These are phyloP conservation scores for Metschnikowia lunata DNA, from an alignment of 805 yeast species.

Conservation along the genomic window DNA sequence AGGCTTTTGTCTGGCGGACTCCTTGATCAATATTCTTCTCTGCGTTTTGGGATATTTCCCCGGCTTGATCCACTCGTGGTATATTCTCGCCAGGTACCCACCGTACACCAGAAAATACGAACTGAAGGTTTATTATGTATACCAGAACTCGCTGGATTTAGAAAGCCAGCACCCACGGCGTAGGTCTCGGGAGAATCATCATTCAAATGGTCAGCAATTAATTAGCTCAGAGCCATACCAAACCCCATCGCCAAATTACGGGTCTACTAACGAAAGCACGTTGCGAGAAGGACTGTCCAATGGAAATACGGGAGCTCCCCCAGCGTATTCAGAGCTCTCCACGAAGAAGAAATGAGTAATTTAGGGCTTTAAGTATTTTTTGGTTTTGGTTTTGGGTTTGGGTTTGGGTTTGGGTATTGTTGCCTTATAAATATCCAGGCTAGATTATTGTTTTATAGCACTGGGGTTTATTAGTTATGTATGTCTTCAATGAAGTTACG, in stretches of 20 bases:
- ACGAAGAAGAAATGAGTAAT: slow-evolving; percentile 1
- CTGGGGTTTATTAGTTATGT: too few relatives aligned
- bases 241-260: slow-evolving; percentile 19
- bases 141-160: slow-evolving; percentile 27
- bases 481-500: too few relatives aligned
- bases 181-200: slow-evolving; percentile 10
- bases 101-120: slow-evolving; percentile 27
- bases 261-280: slow-evolving; percentile 23
- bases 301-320: slow-evolving; percentile 20
- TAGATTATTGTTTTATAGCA: too few relatives aligned
- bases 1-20: slow-evolving; percentile 56
- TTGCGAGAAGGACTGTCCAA: slow-evolving; percentile 10
- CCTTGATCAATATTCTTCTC: slow-evolving; percentile 39
- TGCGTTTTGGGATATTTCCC: slow-evolving; percentile 48
- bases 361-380: too few relatives aligned
- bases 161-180: slow-evolving; percentile 23
- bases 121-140: slow-evolving; percentile 32
- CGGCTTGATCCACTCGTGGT: slow-evolving; percentile 48
- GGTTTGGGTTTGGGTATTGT: too few relatives aligned
- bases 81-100: slow-evolving; percentile 45
- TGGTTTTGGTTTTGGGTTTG: too few relatives aligned
- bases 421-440: too few relatives aligned
- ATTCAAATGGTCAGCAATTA: slow-evolving; percentile 16
- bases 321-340: slow-evolving; percentile 30
- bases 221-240: slow-evolving; percentile 10